Conservation (phyloP, 169 alveolate species). For the Plasmodium vinckei region DNA sequence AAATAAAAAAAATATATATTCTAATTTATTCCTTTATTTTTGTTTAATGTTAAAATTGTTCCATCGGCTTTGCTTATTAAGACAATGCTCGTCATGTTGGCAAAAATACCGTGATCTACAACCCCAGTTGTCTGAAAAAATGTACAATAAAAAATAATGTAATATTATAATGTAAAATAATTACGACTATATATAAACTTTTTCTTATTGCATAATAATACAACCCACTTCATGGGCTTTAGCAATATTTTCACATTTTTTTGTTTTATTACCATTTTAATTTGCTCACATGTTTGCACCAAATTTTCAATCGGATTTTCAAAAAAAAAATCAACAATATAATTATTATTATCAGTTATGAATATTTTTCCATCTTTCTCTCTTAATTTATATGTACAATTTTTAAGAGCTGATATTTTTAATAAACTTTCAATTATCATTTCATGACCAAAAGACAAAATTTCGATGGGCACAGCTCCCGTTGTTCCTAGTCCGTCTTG, state of each 20-base stretch:
- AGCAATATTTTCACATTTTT: no score
- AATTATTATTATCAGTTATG: conserved; percentile 81
- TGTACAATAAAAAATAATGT: not conserved
- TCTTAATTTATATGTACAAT: conserved; percentile 75
- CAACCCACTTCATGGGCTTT: no score
- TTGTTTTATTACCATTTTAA: conserved; percentile 69
- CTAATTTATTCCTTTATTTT: not conserved
- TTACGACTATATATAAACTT: not conserved
- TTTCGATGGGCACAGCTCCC: conserved; percentile 82
- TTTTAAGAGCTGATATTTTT: conserved; percentile 27
- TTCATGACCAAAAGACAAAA: conserved; percentile 79
- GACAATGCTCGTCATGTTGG: conserved; percentile 83
- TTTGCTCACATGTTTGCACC: conserved; percentile 61
- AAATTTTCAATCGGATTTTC: conserved; percentile 69
- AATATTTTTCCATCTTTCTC: conserved; percentile 78
- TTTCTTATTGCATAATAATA: no score
- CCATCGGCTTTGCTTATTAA: conserved; percentile 85
- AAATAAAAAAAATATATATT: conserved; percentile 1
- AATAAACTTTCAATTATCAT: conserved; percentile 70
- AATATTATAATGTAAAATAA: not conserved
- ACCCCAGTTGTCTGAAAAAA: conserved; percentile 85
- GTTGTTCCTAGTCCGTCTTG: conserved; percentile 77
- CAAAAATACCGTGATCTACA: conserved; percentile 86
- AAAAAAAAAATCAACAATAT: conserved; percentile 82
- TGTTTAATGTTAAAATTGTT: conserved; percentile 52